Conservation (phyloP, 352 stramenopile genomes). For the Globisporangium abappressorium region DNA sequence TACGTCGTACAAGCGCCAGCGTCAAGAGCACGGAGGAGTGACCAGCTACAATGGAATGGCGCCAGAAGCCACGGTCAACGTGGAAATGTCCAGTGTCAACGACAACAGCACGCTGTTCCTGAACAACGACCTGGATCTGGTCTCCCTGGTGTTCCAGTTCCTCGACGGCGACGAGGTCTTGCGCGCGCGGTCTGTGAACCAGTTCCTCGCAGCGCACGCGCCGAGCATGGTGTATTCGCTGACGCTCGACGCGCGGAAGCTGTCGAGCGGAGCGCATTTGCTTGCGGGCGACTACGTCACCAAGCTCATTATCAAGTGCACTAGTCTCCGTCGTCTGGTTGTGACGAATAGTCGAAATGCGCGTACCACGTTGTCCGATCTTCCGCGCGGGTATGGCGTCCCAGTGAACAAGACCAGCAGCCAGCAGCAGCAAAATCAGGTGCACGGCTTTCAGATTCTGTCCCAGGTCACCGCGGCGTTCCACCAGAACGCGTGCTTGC, state of each 20-base stretch:
- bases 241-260: slow-evolving; percentile 31
- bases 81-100: background rate
- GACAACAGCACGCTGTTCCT: slow-evolving; percentile 28
- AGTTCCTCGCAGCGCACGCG: slow-evolving; percentile 46
- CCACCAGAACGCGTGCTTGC: slow-evolving; percentile 29
- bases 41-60: background rate
- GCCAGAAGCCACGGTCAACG: background rate
- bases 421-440: slow-evolving; percentile 2
- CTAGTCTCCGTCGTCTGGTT: slow-evolving; percentile 36
- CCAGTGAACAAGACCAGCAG: background rate
- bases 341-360: slow-evolving; percentile 49
- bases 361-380: slow-evolving; percentile 2
- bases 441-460: slow-evolving; percentile 34
- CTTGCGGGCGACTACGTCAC: slow-evolving; percentile 12
- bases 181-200: slow-evolving; percentile 41
- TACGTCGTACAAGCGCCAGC: background rate
- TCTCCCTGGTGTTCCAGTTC: slow-evolving; percentile 56
- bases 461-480: slow-evolving; percentile 37
- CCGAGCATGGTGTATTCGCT: slow-evolving; percentile 43
- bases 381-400: slow-evolving; percentile 6
- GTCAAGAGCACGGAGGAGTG: background rate
- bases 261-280: background rate
- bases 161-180: slow-evolving; percentile 49
- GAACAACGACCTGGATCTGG: slow-evolving; percentile 52
- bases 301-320: slow-evolving; percentile 35